Base-by-base conservation (phyloP, 768 basidiomycete species). In the Phylloporus sp. region DNA sequence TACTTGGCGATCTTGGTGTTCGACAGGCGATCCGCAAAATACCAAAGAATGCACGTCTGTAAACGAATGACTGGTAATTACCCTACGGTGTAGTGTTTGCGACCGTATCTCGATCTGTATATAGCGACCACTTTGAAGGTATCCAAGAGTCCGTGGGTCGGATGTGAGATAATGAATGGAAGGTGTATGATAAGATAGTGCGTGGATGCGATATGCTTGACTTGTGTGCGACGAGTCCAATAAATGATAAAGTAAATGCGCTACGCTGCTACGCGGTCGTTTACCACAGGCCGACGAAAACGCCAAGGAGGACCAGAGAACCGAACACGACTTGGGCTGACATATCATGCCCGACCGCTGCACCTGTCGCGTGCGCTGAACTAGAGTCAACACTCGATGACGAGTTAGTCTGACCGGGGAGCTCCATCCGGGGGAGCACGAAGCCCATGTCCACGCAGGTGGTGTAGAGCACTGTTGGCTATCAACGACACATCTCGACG, bases 21-120 rank as follows among this genome's bases (percentile, higher is more conserved):
- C 72, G 85, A 4, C 84, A 86, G 54, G 85, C 82, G 1, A 70
- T 86, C 54, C 84, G 75, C 63, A 83, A 77, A 65, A 81, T 87
- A 73, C 85, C 84, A 2, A 70, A 69, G 59, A 67, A 69, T 35
- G 68, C 69, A 4, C 65, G 73, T 40, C 52, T 78, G 48, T 78
- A 52, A 68, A 38, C 5, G 40, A 43, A n/a, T 14, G 36, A 29
- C 5, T 36, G n/a, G 13, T 26, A n/a, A 37, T 31, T 33, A 29
- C 9, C 7, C 23, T 28, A 8, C 24, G 13, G 21, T 38, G 10
- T 33, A 29, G n/a, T n/a, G 33, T 23, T n/a, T 10, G 17, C 37
- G 17, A 18, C 18, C 33, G 10, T 37, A n/a, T 31, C 32, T 28
- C 17, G 10, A 11, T 40, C 14, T n/a, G n/a, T 3, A n/a, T 32